These are phyloP conservation scores for Cydonia oblonga DNA, from an alignment of 331 rosid genomes.

Conservation along the genomic window DNA sequence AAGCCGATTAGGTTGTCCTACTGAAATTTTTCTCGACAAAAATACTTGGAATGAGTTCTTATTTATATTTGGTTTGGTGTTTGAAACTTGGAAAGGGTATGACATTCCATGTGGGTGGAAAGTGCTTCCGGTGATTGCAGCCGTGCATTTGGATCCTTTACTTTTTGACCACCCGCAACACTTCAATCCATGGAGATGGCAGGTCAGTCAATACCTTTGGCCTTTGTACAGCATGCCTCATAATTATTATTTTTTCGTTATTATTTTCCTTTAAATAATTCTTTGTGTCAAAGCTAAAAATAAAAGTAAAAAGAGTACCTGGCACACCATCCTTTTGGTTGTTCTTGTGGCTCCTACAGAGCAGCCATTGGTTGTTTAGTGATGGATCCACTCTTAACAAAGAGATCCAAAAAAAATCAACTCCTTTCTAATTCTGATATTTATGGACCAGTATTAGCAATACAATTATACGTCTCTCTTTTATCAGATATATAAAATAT, in stretches of 20 bases:
- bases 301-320: too few relatives aligned
- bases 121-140: slow-evolving; percentile 97
- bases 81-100: slow-evolving; percentile 48
- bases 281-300: too few relatives aligned
- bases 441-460: too few relatives aligned
- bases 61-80: background rate
- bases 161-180: slow-evolving; percentile 91
- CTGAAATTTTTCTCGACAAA: too few relatives aligned
- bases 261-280: too few relatives aligned
- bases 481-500: too few relatives aligned
- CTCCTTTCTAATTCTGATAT: background rate
- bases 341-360: slow-evolving; percentile 31
- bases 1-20: too few relatives aligned
- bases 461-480: too few relatives aligned
- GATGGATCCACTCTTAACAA: slow-evolving; percentile 5
- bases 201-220: slow-evolving; percentile 39
- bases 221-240: slow-evolving; percentile 21
- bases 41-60: background rate
- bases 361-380: slow-evolving; percentile 24
- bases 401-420: background rate
- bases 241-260: slow-evolving; percentile 15
- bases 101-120: slow-evolving; percentile 99
- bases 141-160: slow-evolving; percentile 85
- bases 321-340: background rate
- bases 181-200: slow-evolving; percentile 99